Conservation (phyloP, 805 yeast genomes). For the Candida nanaspora region DNA sequence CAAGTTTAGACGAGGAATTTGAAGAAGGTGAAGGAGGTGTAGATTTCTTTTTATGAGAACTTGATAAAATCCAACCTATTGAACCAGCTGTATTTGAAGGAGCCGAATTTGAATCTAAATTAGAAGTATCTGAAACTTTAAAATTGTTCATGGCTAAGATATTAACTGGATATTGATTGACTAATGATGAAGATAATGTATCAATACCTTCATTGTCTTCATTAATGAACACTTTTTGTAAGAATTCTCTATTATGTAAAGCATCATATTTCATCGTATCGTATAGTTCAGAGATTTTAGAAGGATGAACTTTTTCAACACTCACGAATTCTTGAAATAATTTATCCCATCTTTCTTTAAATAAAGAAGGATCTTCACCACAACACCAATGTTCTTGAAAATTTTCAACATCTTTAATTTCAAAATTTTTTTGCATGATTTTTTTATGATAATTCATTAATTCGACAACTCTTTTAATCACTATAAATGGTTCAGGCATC, state of each 20-base stretch:
- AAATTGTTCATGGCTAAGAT: conserved; percentile 71
- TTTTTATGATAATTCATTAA: conserved; percentile 86
- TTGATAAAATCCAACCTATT: conserved; percentile 59
- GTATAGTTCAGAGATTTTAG: conserved; percentile 91
- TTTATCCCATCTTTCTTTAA: conserved; percentile 96
- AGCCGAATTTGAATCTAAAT: conserved; percentile 16
- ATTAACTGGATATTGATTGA: conserved; percentile 67
- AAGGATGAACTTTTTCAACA: conserved; percentile 95
- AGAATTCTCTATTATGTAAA: conserved; percentile 83
- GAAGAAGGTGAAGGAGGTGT: conserved; percentile 6
- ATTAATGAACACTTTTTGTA: conserved; percentile 76
- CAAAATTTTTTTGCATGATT: conserved; percentile 77
- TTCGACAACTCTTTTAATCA: conserved; percentile 89
- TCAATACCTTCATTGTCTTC: conserved; percentile 35
- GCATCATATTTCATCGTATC: conserved; percentile 99
- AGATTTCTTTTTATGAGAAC: conserved; percentile 2
- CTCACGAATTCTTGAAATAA: conserved; percentile 84
- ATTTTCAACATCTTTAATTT: conserved; percentile 51
- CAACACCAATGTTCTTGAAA: conserved; percentile 92
- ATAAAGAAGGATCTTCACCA: conserved; percentile 85
- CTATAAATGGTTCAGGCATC: conserved; percentile 95
- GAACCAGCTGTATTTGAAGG: conserved; percentile 48
- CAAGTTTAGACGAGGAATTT: too few species aligned
- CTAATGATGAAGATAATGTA: conserved; percentile 42
- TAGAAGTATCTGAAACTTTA: conserved; percentile 42